phyloP scores from a whole-genome alignment of 768 basidiomycete genomes.

The Mycena epipterygia region DNA sequence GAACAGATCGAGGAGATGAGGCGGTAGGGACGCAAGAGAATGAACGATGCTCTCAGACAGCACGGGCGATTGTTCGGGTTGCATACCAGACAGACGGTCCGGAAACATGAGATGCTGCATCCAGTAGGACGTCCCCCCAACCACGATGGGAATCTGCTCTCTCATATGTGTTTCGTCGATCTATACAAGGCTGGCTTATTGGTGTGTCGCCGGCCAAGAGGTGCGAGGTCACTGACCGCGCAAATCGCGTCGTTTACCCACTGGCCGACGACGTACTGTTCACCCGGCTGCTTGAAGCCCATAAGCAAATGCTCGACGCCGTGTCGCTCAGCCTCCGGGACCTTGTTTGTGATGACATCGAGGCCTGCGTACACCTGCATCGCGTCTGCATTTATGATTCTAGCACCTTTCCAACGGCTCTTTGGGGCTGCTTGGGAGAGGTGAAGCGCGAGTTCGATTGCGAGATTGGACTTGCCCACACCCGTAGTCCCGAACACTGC shows the following conservation, averaged over 20 bases:
- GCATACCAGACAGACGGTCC: conserved; percentile 66
- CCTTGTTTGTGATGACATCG: conserved; percentile 95
- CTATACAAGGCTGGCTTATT: conserved; percentile 53
- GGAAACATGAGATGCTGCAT: conserved; percentile 96
- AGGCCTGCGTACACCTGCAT: conserved; percentile 97
- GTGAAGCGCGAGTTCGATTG: conserved; percentile 85
- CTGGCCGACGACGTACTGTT: conserved; percentile 88
- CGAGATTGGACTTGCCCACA: conserved; percentile 94
- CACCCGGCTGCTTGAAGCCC: conserved; percentile 87
- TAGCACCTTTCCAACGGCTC: no score
- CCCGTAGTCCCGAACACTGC: conserved; percentile 95
- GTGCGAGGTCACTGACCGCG: conserved; percentile 65
- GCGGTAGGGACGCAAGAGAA: conserved; percentile 61
- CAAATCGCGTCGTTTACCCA: conserved; percentile 89
- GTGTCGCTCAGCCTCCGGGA: conserved; percentile 78
- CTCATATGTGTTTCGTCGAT: conserved; percentile 79
- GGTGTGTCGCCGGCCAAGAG: conserved; percentile 4
- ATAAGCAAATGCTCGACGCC: conserved; percentile 93
- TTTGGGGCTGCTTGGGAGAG: conserved; percentile 60
- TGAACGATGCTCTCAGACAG: conserved; percentile 55
- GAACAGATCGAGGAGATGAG: conserved; percentile 64
- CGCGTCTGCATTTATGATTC: conserved; percentile 94
- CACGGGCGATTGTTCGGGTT: conserved; percentile 23
- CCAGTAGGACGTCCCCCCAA: conserved; percentile 98
- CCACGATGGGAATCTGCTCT: conserved; percentile 84